phyloP scores from a whole-genome alignment of 176 grass and related monocot species.

The Ensete glaucum region DNA sequence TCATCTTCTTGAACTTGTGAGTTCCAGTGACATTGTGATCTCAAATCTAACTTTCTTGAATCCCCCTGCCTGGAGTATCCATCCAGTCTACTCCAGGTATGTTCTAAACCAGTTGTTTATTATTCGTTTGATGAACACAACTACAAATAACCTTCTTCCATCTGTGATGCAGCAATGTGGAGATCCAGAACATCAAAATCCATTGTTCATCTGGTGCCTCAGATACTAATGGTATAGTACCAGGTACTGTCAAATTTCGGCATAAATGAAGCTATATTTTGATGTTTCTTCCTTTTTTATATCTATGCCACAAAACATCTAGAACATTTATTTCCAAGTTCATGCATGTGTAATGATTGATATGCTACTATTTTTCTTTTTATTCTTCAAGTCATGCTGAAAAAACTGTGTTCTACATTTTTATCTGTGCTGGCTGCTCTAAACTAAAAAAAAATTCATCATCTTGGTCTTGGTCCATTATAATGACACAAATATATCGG shows the following conservation, averaged over 20 bases:
- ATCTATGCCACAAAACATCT: too few relatives aligned
- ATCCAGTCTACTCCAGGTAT: slow-evolving; percentile 73
- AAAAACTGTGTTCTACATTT: too few relatives aligned
- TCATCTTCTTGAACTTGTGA: slow-evolving; percentile 63
- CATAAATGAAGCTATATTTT: too few relatives aligned
- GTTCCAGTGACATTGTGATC: slow-evolving; percentile 54
- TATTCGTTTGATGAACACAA: not conserved
- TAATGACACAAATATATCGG: too few relatives aligned
- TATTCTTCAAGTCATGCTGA: too few relatives aligned
- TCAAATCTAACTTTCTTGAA: slow-evolving; percentile 78
- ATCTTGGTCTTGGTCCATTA: too few relatives aligned
- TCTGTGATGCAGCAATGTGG: slow-evolving; percentile 47
- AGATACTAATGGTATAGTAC: slow-evolving; percentile 70
- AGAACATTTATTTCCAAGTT: too few relatives aligned
- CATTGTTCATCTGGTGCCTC: slow-evolving; percentile 47
- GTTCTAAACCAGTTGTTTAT: not conserved
- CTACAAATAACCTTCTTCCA: slow-evolving; percentile 1
- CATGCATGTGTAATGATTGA: too few relatives aligned
- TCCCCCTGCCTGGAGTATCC: slow-evolving; percentile 86
- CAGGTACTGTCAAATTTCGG: slow-evolving; percentile 28
- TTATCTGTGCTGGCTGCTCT: too few relatives aligned
- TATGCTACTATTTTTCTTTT: too few relatives aligned
- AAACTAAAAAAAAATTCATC: too few relatives aligned
- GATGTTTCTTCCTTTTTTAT: too few relatives aligned
- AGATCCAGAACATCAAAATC: slow-evolving; percentile 63